phyloP scores from a whole-genome alignment of 2,329 filamentous ascomycete genomes.

The Camptophora hylomeconis region DNA sequence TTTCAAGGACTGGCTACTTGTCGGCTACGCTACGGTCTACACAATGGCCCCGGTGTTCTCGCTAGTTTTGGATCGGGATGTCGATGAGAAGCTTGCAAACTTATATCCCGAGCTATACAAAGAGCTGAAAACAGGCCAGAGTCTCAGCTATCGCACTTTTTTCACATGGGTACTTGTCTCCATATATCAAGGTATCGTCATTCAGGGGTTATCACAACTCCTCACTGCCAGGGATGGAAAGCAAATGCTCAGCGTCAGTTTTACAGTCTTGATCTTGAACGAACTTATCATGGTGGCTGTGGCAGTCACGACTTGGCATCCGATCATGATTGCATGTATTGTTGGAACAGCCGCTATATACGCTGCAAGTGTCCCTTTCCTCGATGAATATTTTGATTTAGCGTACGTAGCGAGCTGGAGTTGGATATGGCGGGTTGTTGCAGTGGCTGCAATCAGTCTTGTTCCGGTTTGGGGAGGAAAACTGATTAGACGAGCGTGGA shows the following conservation, averaged over 20 bases:
- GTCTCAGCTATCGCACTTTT: constrained; percentile 83
- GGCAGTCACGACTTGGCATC: constrained; percentile 94
- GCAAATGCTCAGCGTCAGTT: constrained; percentile 78
- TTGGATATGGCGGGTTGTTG: constrained; percentile 78
- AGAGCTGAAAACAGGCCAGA: constrained; percentile 79
- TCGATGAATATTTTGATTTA: constrained; percentile 83
- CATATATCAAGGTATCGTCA: constrained; percentile 88
- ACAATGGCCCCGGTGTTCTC: constrained; percentile 88
- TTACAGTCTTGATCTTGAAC: constrained; percentile 83
- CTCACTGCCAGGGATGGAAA: constrained; percentile 56
- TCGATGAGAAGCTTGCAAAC: constrained; percentile 85
- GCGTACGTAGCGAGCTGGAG: constrained; percentile 62
- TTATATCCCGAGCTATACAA: constrained; percentile 96
- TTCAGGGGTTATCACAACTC: constrained; percentile 86
- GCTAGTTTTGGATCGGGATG: constrained; percentile 85
- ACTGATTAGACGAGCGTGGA: constrained; percentile 69
- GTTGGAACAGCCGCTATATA: constrained; percentile 74
- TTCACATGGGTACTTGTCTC: constrained; percentile 94
- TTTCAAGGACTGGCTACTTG: constrained; percentile 93
- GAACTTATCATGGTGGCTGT: constrained; percentile 96
- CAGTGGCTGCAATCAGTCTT: constrained; percentile 66
- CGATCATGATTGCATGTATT: constrained; percentile 74
- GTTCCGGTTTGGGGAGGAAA: constrained; percentile 82
- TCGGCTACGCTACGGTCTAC: constrained; percentile 92
- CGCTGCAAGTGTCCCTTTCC: constrained; percentile 68